phyloP scores from a whole-genome alignment of 495 filamentous ascomycete genomes.

The Hypoxylon fragiforme region DNA sequence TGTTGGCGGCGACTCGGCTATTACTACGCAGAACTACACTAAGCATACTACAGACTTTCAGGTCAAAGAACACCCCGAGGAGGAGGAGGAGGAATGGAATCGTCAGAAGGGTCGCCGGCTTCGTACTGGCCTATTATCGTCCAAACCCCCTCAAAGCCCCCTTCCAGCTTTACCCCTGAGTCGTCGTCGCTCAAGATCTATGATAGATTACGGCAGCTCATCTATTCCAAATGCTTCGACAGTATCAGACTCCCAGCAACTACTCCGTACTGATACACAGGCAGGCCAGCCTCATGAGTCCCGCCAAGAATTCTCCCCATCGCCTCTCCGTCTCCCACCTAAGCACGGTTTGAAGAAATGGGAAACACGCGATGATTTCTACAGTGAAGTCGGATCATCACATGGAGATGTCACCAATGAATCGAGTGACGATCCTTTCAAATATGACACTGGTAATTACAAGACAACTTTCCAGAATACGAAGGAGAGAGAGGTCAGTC shows the following conservation, averaged over 20 bases:
- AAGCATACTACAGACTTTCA: slow-evolving; percentile 27
- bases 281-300: slow-evolving; percentile 9
- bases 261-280: slow-evolving; percentile 31
- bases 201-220: not conserved
- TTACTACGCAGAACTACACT: slow-evolving; percentile 37
- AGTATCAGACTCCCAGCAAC: slow-evolving; percentile 28
- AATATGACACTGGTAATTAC: slow-evolving; percentile 7
- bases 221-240: slow-evolving; percentile 9
- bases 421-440: slow-evolving; percentile 13
- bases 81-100: too few species aligned
- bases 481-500: slow-evolving; percentile 31
- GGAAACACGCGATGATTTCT: slow-evolving; percentile 18
- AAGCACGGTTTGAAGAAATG: not conserved
- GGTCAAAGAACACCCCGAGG: slow-evolving; percentile 1
- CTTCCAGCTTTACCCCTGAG: not conserved
- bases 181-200: slow-evolving; percentile 4
- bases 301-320: slow-evolving; percentile 3
- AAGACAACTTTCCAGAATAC: slow-evolving; percentile 1
- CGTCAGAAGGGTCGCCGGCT: too few species aligned
- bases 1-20: too few species aligned
- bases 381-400: slow-evolving; percentile 8
- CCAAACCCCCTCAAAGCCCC: too few species aligned
- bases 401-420: not conserved
- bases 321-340: not conserved
- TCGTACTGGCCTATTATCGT: too few species aligned